These are phyloP conservation scores for Arabidopsis suecica DNA, from an alignment of 345 rosid species.

Conservation along the genomic window DNA sequence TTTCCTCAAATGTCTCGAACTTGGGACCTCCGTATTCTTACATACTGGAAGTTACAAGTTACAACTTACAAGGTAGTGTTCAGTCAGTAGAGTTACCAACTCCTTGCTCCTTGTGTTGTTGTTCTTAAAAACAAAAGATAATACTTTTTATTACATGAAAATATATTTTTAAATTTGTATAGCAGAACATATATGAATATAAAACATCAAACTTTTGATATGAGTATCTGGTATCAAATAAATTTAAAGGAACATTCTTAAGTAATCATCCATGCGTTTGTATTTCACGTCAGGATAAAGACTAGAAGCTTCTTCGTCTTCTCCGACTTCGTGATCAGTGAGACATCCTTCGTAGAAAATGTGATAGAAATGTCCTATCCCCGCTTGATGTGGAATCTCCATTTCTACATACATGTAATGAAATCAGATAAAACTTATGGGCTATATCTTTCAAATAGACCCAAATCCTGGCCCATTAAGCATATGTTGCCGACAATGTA, in stretches of 20 bases:
- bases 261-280: constrained; percentile 69
- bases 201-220: constrained; percentile 31
- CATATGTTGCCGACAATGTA: neutral
- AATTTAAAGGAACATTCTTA: constrained; percentile 50
- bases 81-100: neutral
- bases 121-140: neutral
- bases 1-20: neutral
- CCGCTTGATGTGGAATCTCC: constrained; percentile 66
- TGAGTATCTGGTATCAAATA: neutral
- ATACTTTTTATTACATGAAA: neutral
- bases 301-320: constrained; percentile 70
- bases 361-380: constrained; percentile 83
- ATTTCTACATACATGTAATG: constrained; percentile 43
- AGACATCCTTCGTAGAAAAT: constrained; percentile 85
- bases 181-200: constrained; percentile 5
- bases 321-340: constrained; percentile 67
- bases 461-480: constrained; percentile 10
- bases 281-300: constrained; percentile 81
- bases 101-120: neutral
- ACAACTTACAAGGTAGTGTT: neutral
- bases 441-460: neutral
- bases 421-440: neutral
- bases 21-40: neutral
- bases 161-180: neutral
- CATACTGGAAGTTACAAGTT: neutral